These are phyloP conservation scores for Ceratorhiza oryzae-sativae DNA, from an alignment of 1,284 basidiomycete genomes.

Conservation along the genomic window DNA sequence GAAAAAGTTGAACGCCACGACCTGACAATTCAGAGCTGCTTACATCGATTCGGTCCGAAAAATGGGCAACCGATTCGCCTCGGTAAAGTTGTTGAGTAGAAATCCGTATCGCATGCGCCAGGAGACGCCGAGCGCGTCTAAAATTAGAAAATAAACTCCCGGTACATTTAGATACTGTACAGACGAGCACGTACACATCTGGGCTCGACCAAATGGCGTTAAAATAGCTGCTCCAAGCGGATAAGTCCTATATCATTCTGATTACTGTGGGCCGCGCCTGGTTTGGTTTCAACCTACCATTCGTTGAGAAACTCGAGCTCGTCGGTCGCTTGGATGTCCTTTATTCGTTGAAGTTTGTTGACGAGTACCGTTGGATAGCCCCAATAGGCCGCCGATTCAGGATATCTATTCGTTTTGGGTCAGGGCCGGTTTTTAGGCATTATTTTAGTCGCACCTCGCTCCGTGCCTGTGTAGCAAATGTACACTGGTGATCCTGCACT, in stretches of 20 bases:
- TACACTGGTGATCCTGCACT: conserved; percentile 51
- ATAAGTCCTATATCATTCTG: conserved; percentile 46
- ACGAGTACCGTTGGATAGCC: conserved; percentile 48
- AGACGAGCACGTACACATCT: conserved; percentile 50
- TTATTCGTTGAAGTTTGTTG: conserved; percentile 44
- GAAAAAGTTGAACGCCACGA: not conserved
- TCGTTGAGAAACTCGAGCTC: conserved; percentile 55
- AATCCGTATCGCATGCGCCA: conserved; percentile 47
- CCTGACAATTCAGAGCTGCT: conserved; percentile 48
- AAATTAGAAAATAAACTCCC: not conserved
- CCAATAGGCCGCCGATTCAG: conserved; percentile 43
- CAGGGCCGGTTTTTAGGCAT: not conserved
- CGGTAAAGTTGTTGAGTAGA: conserved; percentile 71
- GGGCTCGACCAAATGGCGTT: conserved; percentile 56
- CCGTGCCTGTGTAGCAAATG: conserved; percentile 56
- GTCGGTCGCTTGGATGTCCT: conserved; percentile 48
- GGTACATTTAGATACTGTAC: not conserved
- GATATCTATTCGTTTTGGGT: conserved; percentile 46
- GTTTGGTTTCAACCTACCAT: conserved; percentile 47
- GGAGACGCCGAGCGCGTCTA: conserved; percentile 42
- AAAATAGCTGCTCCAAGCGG: conserved; percentile 56
- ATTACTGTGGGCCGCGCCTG: not conserved
- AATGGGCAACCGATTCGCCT: conserved; percentile 73
- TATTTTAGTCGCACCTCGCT: conserved; percentile 47
- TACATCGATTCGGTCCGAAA: conserved; percentile 89